A percentile compares a stretch with the other conserved stretches of the same genome.
Conservation (phyloP, 257 asterid species). For the Solanum microdontum region DNA sequence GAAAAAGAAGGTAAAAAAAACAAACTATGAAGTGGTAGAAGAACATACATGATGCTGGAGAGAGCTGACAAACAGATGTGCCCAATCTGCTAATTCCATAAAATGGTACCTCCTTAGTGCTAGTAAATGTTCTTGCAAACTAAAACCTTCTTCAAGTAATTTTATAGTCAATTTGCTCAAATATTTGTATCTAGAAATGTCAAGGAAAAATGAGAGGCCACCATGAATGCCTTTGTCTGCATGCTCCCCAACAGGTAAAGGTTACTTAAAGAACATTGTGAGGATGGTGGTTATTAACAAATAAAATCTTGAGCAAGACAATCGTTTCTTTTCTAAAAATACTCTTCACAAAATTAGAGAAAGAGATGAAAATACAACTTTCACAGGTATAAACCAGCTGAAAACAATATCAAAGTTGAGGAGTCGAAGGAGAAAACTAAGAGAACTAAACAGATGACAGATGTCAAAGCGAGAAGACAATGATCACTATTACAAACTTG, state of each 20-base stretch:
- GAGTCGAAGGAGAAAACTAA: background rate
- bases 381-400: background rate
- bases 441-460: background rate
- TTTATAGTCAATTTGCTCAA: constrained; percentile 82
- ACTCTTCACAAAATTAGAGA: background rate
- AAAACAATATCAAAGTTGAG: background rate
- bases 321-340: background rate
- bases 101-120: constrained; percentile 80
- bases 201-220: constrained; percentile 30
- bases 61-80: constrained; percentile 83
- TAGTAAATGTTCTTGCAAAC: constrained; percentile 76
- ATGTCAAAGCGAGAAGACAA: background rate
- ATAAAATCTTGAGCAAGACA: background rate
- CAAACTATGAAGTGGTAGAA: constrained; percentile 6
- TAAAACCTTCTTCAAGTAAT: constrained; percentile 81
- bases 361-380: background rate
- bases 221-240: background rate
- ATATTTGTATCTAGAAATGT: constrained; percentile 60
- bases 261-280: background rate
- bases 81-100: constrained; percentile 98
- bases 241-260: background rate
- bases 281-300: background rate
- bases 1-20: constrained; percentile 8
- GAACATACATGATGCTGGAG: constrained; percentile 64
- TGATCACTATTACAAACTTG: background rate